Evolutionary conservation across 1,284 basidiomycete genomes (phyloP).

Genomic region (Boletus nobilissimus): DNA sequence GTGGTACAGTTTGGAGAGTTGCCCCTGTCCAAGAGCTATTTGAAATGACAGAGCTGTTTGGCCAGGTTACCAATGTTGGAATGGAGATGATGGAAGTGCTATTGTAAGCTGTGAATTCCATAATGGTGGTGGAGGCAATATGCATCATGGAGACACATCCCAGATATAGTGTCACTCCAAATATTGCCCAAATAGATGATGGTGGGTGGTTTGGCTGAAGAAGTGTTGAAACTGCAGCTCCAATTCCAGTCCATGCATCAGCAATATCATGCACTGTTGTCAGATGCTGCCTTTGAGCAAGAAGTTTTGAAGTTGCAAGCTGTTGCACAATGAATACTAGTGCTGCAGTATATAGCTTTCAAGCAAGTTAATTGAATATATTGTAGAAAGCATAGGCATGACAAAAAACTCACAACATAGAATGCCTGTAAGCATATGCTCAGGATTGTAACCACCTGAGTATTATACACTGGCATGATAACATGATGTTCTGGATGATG

Average conservation of each 20-base stretch:
- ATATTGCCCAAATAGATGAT: slow-evolving; percentile 8
- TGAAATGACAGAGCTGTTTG: neutral
- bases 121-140: slow-evolving; percentile 23
- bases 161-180: slow-evolving; percentile 24
- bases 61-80: neutral
- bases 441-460: neutral
- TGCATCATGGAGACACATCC: slow-evolving; percentile 24
- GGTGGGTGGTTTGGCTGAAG: neutral
- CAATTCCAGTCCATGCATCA: slow-evolving; percentile 24
- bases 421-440: neutral
- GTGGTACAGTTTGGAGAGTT: neutral
- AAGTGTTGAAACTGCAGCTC: neutral
- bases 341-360: slow-evolving; percentile 26
- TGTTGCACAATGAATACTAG: slow-evolving; percentile 20
- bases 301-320: slow-evolving; percentile 12
- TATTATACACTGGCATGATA: neutral
- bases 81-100: neutral
- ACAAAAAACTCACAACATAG: slow-evolving; percentile 5
- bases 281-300: neutral
- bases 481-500: slow-evolving; percentile 2
- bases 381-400: no score
- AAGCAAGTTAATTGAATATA: neutral
- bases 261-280: slow-evolving; percentile 25
- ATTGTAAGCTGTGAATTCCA: slow-evolving; percentile 28
- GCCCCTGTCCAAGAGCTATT: neutral